A percentile compares a stretch with the other conserved stretches of the same genome.
Conservation (phyloP, 148 eudicot species). For the Rhododendron simsii region DNA sequence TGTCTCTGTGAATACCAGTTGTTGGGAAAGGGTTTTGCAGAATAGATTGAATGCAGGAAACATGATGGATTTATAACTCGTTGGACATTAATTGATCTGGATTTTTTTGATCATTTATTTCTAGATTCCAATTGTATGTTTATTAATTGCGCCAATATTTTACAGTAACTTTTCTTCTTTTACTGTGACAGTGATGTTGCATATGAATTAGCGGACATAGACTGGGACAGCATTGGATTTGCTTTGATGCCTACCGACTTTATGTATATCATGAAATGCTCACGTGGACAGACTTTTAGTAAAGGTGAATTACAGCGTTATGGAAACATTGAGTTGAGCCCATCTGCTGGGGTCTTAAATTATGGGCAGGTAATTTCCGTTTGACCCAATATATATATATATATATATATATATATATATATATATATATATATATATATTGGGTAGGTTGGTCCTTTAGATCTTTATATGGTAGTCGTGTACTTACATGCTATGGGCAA, state of each 20-base stretch:
- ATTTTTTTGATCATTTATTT: background rate
- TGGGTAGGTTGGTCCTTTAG: slow-evolving; percentile 65
- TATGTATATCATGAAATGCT: slow-evolving; percentile 81
- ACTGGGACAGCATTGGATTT: slow-evolving; percentile 97
- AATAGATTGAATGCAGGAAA: background rate
- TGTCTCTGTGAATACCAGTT: background rate
- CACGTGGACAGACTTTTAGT: slow-evolving; percentile 56
- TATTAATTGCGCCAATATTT: background rate
- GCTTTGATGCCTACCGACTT: slow-evolving; percentile 74
- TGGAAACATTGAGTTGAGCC: slow-evolving; percentile 93
- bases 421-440: too few relatives aligned
- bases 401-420: too few relatives aligned
- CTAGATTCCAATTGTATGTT: background rate
- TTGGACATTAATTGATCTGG: background rate
- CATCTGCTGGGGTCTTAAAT: slow-evolving; percentile 91
- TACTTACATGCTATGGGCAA: background rate
- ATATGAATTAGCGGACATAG: slow-evolving; percentile 57
- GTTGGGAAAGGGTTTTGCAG: background rate
- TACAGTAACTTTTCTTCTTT: slow-evolving; percentile 11
- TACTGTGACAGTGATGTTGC: slow-evolving; percentile 27
- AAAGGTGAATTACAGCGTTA: slow-evolving; percentile 71
- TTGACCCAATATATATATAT: too few relatives aligned
- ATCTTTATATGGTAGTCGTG: background rate
- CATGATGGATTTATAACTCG: background rate
- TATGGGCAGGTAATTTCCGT: slow-evolving; percentile 70